Evolutionary conservation across 208 protist species (phyloP).

Genomic region (Acanthamoeba pearcei): DNA sequence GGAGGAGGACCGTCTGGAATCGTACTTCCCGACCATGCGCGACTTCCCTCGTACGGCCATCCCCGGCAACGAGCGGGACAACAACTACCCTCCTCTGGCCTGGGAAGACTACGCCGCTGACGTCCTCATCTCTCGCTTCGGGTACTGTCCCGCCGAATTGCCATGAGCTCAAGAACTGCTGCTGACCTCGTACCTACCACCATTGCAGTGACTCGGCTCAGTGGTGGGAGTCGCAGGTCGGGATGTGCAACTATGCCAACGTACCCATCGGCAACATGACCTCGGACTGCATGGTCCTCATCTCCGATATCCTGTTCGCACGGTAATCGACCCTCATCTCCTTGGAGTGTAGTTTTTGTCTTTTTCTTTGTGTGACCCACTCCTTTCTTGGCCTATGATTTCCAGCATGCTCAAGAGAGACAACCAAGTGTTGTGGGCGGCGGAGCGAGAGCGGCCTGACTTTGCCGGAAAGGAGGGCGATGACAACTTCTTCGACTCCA

Average conservation of each 20-base stretch:
- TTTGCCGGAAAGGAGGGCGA: slow-evolving; percentile 88
- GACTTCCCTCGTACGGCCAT: slow-evolving; percentile 61
- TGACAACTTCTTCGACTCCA: slow-evolving; percentile 82
- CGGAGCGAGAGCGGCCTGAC: slow-evolving; percentile 85
- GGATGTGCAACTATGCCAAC: slow-evolving; percentile 85
- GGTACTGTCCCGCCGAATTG: not conserved
- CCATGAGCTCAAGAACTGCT: too few relatives aligned
- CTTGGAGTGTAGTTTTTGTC: not conserved
- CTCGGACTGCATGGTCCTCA: slow-evolving; percentile 76
- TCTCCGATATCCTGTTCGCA: slow-evolving; percentile 81
- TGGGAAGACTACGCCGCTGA: slow-evolving; percentile 68
- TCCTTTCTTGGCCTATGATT: not conserved
- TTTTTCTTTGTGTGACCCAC: not conserved
- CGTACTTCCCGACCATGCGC: slow-evolving; percentile 62
- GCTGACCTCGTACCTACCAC: too few relatives aligned
- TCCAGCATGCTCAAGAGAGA: slow-evolving; percentile 72
- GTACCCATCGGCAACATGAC: slow-evolving; percentile 89
- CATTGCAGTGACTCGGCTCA: slow-evolving; percentile 14
- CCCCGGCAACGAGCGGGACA: slow-evolving; percentile 55
- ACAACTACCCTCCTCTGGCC: slow-evolving; percentile 62
- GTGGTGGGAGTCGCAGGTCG: slow-evolving; percentile 79
- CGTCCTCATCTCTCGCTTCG: slow-evolving; percentile 54
- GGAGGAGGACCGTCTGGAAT: slow-evolving; percentile 8
- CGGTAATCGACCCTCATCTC: not conserved
- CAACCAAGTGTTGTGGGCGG: slow-evolving; percentile 88